Evolutionary conservation across 73 alveolate species (phyloP).

Genomic region (Urostyla sp.): DNA sequence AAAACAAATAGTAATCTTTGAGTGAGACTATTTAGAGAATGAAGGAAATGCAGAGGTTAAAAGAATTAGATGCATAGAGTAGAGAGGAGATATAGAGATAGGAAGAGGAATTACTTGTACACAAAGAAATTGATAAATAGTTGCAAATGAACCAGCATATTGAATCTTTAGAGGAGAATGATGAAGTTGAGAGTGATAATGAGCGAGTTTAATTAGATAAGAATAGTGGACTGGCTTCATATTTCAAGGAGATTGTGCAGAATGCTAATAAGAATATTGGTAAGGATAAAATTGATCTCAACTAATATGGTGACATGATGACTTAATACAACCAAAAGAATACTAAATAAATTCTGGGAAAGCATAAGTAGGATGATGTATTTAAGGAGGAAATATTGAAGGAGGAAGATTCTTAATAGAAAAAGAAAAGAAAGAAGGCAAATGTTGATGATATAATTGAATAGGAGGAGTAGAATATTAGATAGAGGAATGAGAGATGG

Average conservation of each 20-base stretch:
- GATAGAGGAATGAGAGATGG: too few species aligned
- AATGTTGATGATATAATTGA: constrained; percentile 21
- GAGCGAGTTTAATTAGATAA: not conserved
- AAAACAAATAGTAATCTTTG: not conserved
- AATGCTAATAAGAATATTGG: constrained; percentile 53
- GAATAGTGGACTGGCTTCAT: constrained; percentile 27
- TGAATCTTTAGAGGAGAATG: constrained; percentile 6
- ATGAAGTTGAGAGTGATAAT: not conserved
- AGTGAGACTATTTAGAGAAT: constrained; percentile 20
- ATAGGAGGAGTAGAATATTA: constrained; percentile 39
- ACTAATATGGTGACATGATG: not conserved
- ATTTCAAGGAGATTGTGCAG: constrained; percentile 50
- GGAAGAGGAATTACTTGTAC: not conserved
- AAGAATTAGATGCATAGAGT: constrained; percentile 32
- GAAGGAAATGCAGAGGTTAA: constrained; percentile 46
- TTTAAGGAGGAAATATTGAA: constrained; percentile 1
- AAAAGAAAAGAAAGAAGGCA: constrained; percentile 6
- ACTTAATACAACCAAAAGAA: not conserved
- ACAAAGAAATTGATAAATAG: not conserved
- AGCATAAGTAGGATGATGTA: not conserved
- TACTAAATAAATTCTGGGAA: not conserved
- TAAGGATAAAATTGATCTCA: constrained; percentile 44
- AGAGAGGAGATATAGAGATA: not conserved
- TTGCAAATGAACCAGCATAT: not conserved
- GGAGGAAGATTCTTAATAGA: not conserved